These are phyloP conservation scores for Fraxinus xanthoxyloides DNA, from an alignment of 305 asterid genomes.

Conservation along the genomic window DNA sequence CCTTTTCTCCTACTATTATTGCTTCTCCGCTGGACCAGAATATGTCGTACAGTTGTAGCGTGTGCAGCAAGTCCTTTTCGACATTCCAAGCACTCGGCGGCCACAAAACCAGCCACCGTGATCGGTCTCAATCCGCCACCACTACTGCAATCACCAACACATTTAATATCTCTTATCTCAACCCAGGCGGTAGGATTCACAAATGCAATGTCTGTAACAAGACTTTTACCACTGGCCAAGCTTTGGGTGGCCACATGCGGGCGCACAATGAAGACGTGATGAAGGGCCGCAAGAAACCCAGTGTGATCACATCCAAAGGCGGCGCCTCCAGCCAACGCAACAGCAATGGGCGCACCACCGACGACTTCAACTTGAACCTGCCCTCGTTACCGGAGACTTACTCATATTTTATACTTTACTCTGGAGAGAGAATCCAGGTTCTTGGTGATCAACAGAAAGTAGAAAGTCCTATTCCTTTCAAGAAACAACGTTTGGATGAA, in stretches of 20 bases:
- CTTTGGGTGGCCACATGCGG: not conserved
- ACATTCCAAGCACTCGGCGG: not conserved
- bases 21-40: not conserved
- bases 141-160: not conserved
- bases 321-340: not conserved
- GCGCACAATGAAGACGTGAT: not conserved
- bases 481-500: not conserved
- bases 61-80: not conserved
- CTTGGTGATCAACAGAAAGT: not conserved
- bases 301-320: not conserved
- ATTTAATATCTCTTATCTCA: not conserved
- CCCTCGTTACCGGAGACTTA: not conserved
- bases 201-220: not conserved
- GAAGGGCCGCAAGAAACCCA: not conserved
- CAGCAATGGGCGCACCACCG: not conserved
- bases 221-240: not conserved
- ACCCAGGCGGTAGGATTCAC: not conserved
- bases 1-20: not conserved
- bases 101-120: constrained; percentile 1
- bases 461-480: not conserved
- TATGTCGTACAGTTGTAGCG: not conserved
- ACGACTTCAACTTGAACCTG: not conserved
- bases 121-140: not conserved
- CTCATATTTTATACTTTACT: not conserved
- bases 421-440: not conserved